Evolutionary conservation across 345 rosid genomes (phyloP).

Genomic region (Moricandia moricandioides): DNA sequence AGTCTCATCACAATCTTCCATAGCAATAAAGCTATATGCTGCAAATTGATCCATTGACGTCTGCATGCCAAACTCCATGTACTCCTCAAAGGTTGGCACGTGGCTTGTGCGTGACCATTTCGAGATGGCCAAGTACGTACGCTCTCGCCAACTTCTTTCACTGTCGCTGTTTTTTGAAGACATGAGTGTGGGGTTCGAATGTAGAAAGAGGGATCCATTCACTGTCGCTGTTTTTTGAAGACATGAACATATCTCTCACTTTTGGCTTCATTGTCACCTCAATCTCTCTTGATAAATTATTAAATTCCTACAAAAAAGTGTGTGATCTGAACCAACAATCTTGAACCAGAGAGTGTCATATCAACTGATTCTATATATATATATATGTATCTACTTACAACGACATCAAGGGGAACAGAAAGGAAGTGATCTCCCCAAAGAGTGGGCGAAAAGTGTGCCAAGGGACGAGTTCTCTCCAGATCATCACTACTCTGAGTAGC

Average conservation of each 20-base stretch:
- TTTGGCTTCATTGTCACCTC: slow-evolving; percentile 2
- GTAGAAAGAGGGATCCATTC: slow-evolving; percentile 2
- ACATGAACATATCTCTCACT: slow-evolving; percentile 9
- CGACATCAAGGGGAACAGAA: background rate
- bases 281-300: background rate
- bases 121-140: background rate
- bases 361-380: background rate
- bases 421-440: slow-evolving; percentile 16
- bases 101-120: slow-evolving; percentile 10
- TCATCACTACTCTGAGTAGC: slow-evolving; percentile 1
- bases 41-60: background rate
- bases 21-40: background rate
- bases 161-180: too few species aligned
- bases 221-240: background rate
- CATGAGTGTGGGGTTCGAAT: too few species aligned
- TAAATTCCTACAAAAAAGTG: background rate
- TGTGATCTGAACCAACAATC: background rate
- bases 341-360: background rate
- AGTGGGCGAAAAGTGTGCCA: slow-evolving; percentile 7
- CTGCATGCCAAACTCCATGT: slow-evolving; percentile 21
- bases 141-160: background rate
- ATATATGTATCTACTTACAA: background rate
- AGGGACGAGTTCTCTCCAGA: slow-evolving; percentile 21
- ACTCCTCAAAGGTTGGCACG: slow-evolving; percentile 31
- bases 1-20: slow-evolving; percentile 10